A percentile compares a stretch with the other conserved stretches of the same genome.
These are phyloP conservation scores for Gossypium ekmanianum DNA, from an alignment of 345 rosid species.

Conservation along the genomic window DNA sequence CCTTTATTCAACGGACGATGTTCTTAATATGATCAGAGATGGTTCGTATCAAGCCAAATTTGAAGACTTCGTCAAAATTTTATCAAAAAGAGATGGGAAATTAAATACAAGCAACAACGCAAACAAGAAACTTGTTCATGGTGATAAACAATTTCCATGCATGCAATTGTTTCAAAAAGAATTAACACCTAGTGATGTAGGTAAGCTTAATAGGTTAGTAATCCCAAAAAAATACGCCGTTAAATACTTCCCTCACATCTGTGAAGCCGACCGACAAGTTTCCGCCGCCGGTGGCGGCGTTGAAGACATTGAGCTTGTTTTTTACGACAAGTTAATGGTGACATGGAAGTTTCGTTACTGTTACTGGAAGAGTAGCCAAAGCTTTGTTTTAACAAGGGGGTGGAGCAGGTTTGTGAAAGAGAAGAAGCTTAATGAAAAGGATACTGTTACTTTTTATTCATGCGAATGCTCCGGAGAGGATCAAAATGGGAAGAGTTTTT, in stretches of 20 bases:
- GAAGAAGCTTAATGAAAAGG: constrained; percentile 30
- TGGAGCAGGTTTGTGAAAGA: constrained; percentile 50
- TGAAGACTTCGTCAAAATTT: constrained; percentile 29
- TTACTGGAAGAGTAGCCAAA: constrained; percentile 52
- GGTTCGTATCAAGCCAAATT: constrained; percentile 60
- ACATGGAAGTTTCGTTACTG: constrained; percentile 50
- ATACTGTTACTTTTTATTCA: constrained; percentile 25
- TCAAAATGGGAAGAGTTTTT: constrained; percentile 25
- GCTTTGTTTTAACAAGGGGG: constrained; percentile 52
- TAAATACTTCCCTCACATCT: constrained; percentile 47
- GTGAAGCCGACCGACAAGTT: constrained; percentile 11
- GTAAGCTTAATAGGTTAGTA: constrained; percentile 81
- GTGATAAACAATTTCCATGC: constrained; percentile 22
- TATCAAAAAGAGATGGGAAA: constrained; percentile 16
- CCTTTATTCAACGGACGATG: constrained; percentile 28
- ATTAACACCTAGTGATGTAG: constrained; percentile 84
- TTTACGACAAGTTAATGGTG: constrained; percentile 41
- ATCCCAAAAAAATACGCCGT: constrained; percentile 70
- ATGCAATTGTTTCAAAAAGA: constrained; percentile 60
- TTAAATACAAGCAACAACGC: not conserved
- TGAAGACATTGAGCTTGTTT: constrained; percentile 33
- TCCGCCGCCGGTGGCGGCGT: not conserved
- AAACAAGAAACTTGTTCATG: constrained; percentile 17
- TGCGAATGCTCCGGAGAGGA: constrained; percentile 18
- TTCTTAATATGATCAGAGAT: constrained; percentile 63